Base-by-base conservation (phyloP, 2,329 filamentous ascomycete genomes). In the Trichophaea hybrida region DNA sequence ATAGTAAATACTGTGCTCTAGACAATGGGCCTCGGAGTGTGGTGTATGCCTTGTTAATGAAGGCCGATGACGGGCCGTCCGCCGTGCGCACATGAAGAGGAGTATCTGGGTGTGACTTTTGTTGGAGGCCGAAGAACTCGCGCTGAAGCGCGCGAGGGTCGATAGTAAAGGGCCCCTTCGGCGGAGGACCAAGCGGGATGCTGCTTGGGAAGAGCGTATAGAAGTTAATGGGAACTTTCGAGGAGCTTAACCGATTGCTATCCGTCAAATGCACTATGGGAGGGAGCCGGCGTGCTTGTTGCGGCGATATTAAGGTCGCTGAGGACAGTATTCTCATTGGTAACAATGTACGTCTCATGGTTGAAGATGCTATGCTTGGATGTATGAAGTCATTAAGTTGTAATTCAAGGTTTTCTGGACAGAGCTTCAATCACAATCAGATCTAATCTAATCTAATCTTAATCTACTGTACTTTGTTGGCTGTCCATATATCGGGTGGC, bases 11-110 rank as follows among this genome's bases (percentile, higher is more conserved):
- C 71, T 96, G 88, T n/a, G 91, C 90, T 31, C 93, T 81, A 52
- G 80, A 73, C 10, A 98, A 75, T 13, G 93, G 90, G 67, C 84
- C 81, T 54, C 80, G 75, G 0, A 98, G 79, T 2, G 90, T 95
- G 69, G 82, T 84, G 77, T 94, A 97, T 0, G 93, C 93, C 66
- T 89, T 84, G 76, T 97, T 97, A 72, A 97, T 90, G 32, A 81
- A 79, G 6, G 88, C 80, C 7, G 86, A 93, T 43, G 61, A 58
- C 34, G 61, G 56, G 54, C 55, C 55, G 34, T 55, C 43, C 31
- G 58, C 48, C 37, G 67, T 68, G 17, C 57, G 57, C 63, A 71
- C 75, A 70, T 78, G 76, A n/a, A 69, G 67, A 0, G 75, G 71
- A 24, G 75, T 74, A 71, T 93, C 87, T 0, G 87, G 87, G 72